Percentiles rank a stretch among this genome's conserved stretches.
phyloP scores from a whole-genome alignment of 179 eudicot genomes.

The Beta macrorhiza region DNA sequence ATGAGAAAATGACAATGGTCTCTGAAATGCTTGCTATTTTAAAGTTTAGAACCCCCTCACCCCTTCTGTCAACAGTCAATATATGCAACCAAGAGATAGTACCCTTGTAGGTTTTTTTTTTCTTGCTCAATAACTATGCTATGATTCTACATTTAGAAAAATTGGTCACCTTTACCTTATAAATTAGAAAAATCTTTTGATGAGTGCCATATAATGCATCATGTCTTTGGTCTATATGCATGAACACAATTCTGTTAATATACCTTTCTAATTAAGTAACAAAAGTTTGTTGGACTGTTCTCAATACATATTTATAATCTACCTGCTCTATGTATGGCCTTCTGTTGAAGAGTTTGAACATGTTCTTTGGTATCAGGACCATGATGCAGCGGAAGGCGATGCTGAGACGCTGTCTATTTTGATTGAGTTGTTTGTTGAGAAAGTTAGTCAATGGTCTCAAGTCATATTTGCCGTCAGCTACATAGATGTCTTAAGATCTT shows the following conservation, averaged over 20 bases:
- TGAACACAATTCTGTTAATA: neutral
- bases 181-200: neutral
- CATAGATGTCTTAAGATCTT: conserved; percentile 88
- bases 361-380: conserved; percentile 54
- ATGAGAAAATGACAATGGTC: neutral
- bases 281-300: no score
- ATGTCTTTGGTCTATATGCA: neutral
- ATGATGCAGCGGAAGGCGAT: conserved; percentile 63
- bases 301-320: no score
- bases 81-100: neutral
- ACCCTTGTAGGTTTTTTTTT: neutral
- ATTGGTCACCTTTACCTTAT: neutral
- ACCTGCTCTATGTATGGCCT: neutral
- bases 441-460: conserved; percentile 74
- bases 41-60: neutral
- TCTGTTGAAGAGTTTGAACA: neutral
- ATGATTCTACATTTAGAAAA: neutral
- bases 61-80: no score
- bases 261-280: neutral
- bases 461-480: conserved; percentile 56
- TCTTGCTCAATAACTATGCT: neutral
- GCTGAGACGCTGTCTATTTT: conserved; percentile 78
- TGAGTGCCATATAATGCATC: neutral
- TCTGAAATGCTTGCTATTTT: neutral
- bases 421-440: conserved; percentile 78